Conservation (phyloP, 2,329 filamentous ascomycete species). For the Alternaria infectoria region DNA sequence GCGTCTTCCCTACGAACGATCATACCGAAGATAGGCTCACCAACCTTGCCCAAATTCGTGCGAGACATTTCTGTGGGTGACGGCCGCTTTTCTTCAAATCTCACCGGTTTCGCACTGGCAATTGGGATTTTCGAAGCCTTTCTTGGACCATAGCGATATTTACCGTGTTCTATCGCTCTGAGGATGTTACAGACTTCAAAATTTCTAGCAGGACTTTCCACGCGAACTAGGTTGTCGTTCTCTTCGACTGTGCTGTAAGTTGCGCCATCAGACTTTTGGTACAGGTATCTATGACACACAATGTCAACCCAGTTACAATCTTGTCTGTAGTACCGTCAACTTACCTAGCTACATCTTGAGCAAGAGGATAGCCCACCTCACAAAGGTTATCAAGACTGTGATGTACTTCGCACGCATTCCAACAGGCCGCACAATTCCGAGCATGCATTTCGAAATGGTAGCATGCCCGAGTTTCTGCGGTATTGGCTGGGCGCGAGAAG, state of each 20-base stretch:
- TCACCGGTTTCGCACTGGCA: too few relatives aligned
- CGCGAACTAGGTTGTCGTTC: slow-evolving; percentile 51
- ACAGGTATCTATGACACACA: slow-evolving; percentile 36
- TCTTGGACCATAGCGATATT: too few relatives aligned
- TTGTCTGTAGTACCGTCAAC: too few relatives aligned
- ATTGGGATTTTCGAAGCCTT: too few relatives aligned
- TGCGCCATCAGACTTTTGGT: slow-evolving; percentile 44
- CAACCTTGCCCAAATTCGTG: too few relatives aligned
- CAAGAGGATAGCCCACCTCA: slow-evolving; percentile 50
- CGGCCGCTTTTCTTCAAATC: too few relatives aligned
- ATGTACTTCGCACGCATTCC: slow-evolving; percentile 52
- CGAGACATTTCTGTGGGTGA: too few relatives aligned
- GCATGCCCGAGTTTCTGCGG: slow-evolving; percentile 53
- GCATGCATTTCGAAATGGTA: slow-evolving; percentile 58
- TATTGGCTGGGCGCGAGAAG: slow-evolving; percentile 50
- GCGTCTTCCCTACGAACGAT: too few relatives aligned
- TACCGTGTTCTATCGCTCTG: too few relatives aligned
- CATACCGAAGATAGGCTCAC: too few relatives aligned
- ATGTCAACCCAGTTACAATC: neutral
- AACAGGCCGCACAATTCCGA: slow-evolving; percentile 52
- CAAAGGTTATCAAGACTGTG: slow-evolving; percentile 50
- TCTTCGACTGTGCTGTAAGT: slow-evolving; percentile 44
- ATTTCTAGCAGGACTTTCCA: slow-evolving; percentile 53
- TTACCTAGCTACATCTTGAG: slow-evolving; percentile 52
- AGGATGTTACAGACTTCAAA: slow-evolving; percentile 49